Percentiles rank a stretch among this genome's conserved stretches.
These are phyloP conservation scores for Aspergillus chevalieri DNA, from an alignment of 2,329 filamentous ascomycete genomes.

Conservation along the genomic window DNA sequence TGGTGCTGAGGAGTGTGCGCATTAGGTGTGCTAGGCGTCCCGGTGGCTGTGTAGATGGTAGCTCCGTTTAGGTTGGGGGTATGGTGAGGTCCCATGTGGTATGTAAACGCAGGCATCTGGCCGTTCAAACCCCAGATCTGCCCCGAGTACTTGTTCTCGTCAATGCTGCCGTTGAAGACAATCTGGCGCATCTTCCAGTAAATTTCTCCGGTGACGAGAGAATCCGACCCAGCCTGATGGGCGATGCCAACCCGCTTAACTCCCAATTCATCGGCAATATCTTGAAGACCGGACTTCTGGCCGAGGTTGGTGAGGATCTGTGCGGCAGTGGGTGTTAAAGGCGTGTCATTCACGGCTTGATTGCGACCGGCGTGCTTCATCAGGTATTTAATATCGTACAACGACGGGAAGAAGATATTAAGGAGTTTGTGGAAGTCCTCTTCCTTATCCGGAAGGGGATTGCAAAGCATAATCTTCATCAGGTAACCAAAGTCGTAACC, in stretches of 20 bases:
- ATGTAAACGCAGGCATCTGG: slow-evolving; percentile 53
- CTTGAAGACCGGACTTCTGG: slow-evolving; percentile 84
- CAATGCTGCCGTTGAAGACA: slow-evolving; percentile 77
- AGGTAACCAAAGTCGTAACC: slow-evolving; percentile 98
- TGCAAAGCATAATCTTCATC: slow-evolving; percentile 83
- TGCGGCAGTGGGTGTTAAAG: slow-evolving; percentile 57
- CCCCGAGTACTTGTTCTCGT: slow-evolving; percentile 70
- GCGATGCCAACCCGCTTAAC: slow-evolving; percentile 81
- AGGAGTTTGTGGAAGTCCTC: slow-evolving; percentile 82
- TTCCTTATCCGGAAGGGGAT: slow-evolving; percentile 80
- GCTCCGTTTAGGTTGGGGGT: slow-evolving; percentile 52
- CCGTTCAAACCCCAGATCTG: slow-evolving; percentile 89
- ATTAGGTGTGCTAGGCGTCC: slow-evolving; percentile 64
- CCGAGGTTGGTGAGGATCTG: slow-evolving; percentile 80
- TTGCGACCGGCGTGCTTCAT: slow-evolving; percentile 81
- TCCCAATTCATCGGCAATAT: slow-evolving; percentile 87
- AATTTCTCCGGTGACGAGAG: slow-evolving; percentile 83
- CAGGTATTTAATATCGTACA: slow-evolving; percentile 95
- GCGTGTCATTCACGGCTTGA: slow-evolving; percentile 58
- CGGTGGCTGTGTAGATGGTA: slow-evolving; percentile 42
- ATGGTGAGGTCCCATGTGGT: slow-evolving; percentile 42
- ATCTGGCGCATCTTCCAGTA: slow-evolving; percentile 90
- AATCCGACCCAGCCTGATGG: slow-evolving; percentile 91
- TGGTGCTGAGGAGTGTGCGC: slow-evolving; percentile 48
- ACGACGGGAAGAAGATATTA: slow-evolving; percentile 84